phyloP scores from a whole-genome alignment of 345 rosid genomes.

The Sisymbrium altissimum region DNA sequence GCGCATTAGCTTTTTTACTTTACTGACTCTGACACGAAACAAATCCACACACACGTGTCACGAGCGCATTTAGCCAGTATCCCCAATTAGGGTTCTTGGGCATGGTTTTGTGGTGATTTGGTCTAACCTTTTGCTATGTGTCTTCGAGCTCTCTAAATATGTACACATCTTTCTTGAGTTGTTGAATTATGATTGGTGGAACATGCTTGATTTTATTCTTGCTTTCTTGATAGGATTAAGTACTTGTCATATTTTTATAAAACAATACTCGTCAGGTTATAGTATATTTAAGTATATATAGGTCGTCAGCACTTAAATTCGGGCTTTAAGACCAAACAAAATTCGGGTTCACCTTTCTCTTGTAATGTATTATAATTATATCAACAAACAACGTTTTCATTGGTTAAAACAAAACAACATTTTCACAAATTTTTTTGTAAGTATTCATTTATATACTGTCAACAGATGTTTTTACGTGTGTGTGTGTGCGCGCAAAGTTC shows the following conservation, averaged over 20 bases:
- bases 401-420: too few species aligned
- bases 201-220: too few species aligned
- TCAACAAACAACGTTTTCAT: not conserved
- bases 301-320: not conserved
- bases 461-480: too few species aligned
- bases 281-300: not conserved
- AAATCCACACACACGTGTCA: conserved; percentile 15
- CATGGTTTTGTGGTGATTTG: conserved; percentile 6
- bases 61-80: not conserved
- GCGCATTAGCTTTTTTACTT: conserved; percentile 3
- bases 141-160: conserved; percentile 1
- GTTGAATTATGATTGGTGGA: not conserved
- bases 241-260: not conserved
- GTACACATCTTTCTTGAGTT: not conserved
- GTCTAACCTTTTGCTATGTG: not conserved
- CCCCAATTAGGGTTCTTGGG: conserved; percentile 20
- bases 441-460: not conserved
- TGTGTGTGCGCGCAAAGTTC: too few species aligned
- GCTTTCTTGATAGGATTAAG: not conserved
- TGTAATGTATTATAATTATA: not conserved
- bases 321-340: not conserved
- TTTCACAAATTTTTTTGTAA: too few species aligned
- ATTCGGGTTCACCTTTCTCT: not conserved
- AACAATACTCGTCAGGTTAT: not conserved
- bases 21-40: conserved; percentile 11